Percentiles rank a stretch among this genome's conserved stretches.
Conservation (phyloP, 2,329 filamentous ascomycete genomes). For the Chrysosphaeria jannelii region DNA sequence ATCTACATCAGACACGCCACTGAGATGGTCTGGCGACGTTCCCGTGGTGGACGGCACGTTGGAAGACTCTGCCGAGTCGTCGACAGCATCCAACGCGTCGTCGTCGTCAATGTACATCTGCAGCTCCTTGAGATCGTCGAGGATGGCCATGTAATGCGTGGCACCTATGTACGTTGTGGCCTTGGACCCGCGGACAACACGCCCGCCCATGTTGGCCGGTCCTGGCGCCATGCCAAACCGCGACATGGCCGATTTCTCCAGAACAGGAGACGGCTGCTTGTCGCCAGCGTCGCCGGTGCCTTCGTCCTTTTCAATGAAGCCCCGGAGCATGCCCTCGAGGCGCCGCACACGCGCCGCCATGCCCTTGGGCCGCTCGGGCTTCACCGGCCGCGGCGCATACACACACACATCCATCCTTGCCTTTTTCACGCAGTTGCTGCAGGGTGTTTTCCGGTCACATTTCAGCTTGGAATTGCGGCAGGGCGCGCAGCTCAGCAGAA, state of each 20-base stretch:
- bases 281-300: slow-evolving; percentile 1
- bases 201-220: slow-evolving; percentile 6
- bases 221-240: slow-evolving; percentile 2
- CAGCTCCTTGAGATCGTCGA: slow-evolving; percentile 29
- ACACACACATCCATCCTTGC: slow-evolving; percentile 14
- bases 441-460: slow-evolving; percentile 21
- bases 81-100: slow-evolving; percentile 9
- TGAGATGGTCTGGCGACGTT: slow-evolving; percentile 9
- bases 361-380: slow-evolving; percentile 12
- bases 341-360: slow-evolving; percentile 23
- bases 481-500: slow-evolving; percentile 20
- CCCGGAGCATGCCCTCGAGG: slow-evolving; percentile 25
- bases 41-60: slow-evolving; percentile 4
- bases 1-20: slow-evolving; percentile 12
- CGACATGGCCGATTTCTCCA: no score
- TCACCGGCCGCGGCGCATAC: slow-evolving; percentile 17
- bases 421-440: slow-evolving; percentile 20
- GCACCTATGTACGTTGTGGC: slow-evolving; percentile 23
- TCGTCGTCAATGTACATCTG: slow-evolving; percentile 24
- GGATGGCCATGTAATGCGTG: slow-evolving; percentile 27
- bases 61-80: slow-evolving; percentile 6
- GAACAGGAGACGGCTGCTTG: no score
- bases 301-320: slow-evolving; percentile 16
- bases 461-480: slow-evolving; percentile 24
- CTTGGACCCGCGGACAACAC: slow-evolving; percentile 14